Evolutionary conservation across 768 basidiomycete species (phyloP), one percentile per base, ranked within the genome.

Genomic region (Lactifluus rugatus): DNA sequence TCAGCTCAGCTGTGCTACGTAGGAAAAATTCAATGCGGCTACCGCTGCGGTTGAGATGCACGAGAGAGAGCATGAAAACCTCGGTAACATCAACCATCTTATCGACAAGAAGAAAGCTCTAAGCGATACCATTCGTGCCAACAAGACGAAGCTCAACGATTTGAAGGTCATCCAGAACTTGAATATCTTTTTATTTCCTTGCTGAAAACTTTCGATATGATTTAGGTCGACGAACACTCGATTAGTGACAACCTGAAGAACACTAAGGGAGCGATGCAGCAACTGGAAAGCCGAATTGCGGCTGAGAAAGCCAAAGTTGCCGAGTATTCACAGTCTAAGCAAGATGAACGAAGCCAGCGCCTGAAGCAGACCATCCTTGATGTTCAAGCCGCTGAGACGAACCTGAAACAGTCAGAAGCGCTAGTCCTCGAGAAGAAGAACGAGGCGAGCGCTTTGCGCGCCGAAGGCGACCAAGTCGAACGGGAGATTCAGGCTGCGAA

Each of bases 251-350:
- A 52, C 28, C 23, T 64, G 28, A 37, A 13, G 32, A 21, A 21
- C 17, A 56, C 51, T 5, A 63, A 64, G 48, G 13, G 28, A 0
- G 48, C 62, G 17, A 64, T 64, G 34, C 57, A 52, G 16, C 8
- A 46, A 34, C 13, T 64, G 26, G 54, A 64, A 28, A 21, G 6
- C 26, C 61, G 56, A 26, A 48, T 64, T 28, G 36, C 25, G 28
- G 51, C 28, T 5, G 61, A 64, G 52, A 55, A 56, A 44, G 63
- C 52, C 19, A 64, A 52, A 55, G 44, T 54, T n/a, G 63, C 63
- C 34, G 61, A 72, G 5, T 76, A 82, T 60, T 81, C 81, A 2
- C 81, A 86, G 63, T 79, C 73, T 13, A 84, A 83, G 65, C 82
- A 80, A 17, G 81, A 87, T 32, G 78, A 81, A 62, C 75, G 75